Evolutionary conservation across 108 stramenopile genomes (phyloP).

Genomic region (Skeletonema menzelii): DNA sequence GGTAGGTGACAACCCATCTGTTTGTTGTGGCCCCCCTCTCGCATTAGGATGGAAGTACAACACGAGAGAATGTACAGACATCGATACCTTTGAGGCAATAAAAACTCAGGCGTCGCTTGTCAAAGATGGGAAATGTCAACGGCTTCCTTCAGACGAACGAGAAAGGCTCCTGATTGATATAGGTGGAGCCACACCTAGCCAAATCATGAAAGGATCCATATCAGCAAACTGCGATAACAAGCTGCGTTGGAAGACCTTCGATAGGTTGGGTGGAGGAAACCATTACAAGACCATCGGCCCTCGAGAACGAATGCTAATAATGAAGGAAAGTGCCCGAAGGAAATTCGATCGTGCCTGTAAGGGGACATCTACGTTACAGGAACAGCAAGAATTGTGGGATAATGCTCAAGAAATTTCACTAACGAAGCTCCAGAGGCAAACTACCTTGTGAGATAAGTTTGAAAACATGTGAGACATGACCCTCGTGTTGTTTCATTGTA

Average conservation of each 20-base stretch:
- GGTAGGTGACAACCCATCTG: slow-evolving; percentile 68
- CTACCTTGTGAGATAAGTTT: not conserved
- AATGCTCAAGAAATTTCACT: not conserved
- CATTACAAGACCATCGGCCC: slow-evolving; percentile 21
- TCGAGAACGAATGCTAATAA: slow-evolving; percentile 28
- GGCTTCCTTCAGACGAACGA: slow-evolving; percentile 26
- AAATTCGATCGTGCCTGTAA: slow-evolving; percentile 29
- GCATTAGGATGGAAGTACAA: slow-evolving; percentile 64
- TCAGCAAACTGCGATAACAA: slow-evolving; percentile 22
- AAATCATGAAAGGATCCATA: slow-evolving; percentile 23
- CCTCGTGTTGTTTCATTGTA: not conserved
- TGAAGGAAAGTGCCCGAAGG: slow-evolving; percentile 42
- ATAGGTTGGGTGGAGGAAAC: slow-evolving; percentile 27
- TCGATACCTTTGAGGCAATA: slow-evolving; percentile 37
- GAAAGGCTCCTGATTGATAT: slow-evolving; percentile 22
- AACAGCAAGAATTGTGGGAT: slow-evolving; percentile 9
- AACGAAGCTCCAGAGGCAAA: not conserved
- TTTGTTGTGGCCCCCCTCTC: slow-evolving; percentile 60
- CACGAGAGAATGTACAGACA: slow-evolving; percentile 26
- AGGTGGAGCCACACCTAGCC: slow-evolving; percentile 24
- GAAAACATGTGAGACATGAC: not conserved
- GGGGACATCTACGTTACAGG: slow-evolving; percentile 28
- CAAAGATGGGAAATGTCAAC: too few species aligned
- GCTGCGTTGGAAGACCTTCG: slow-evolving; percentile 26
- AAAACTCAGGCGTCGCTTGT: not conserved